These are phyloP conservation scores for Aspergillus japonicus DNA, from an alignment of 2,329 filamentous ascomycete genomes.

Conservation along the genomic window DNA sequence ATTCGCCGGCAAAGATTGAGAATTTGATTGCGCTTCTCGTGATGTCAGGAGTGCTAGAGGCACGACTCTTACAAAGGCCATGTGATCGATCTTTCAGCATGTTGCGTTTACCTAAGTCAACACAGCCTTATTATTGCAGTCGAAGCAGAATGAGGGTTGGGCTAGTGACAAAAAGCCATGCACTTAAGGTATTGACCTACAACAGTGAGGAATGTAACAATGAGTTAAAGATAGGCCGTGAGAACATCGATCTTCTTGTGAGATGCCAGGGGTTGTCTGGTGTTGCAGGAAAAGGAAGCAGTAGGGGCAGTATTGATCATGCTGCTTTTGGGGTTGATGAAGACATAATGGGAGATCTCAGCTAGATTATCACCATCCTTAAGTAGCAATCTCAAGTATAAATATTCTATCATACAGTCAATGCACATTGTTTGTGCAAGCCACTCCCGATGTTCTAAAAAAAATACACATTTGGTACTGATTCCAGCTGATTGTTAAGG, in stretches of 20 bases:
- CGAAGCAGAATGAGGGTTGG: conserved; percentile 41
- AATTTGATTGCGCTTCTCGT: conserved; percentile 48
- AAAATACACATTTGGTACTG: too few species aligned
- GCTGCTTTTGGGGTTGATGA: conserved; percentile 36
- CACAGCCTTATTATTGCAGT: conserved; percentile 34
- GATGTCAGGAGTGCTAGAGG: conserved; percentile 50
- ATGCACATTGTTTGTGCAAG: too few species aligned
- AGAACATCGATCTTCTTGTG: conserved; percentile 56
- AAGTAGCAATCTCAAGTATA: too few species aligned
- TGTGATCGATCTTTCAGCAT: conserved; percentile 44
- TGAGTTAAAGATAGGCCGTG: conserved; percentile 57
- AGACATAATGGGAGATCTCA: conserved; percentile 41
- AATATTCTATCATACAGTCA: too few species aligned
- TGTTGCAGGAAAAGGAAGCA: conserved; percentile 18
- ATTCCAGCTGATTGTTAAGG: too few species aligned
- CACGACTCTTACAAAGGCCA: conserved; percentile 48
- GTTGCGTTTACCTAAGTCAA: conserved; percentile 52
- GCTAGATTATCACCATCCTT: conserved; percentile 12
- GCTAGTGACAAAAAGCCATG: conserved; percentile 51
- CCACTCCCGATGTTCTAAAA: too few species aligned
- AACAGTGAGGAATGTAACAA: conserved; percentile 56
- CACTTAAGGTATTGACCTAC: conserved; percentile 51
- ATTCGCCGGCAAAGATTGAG: conserved; percentile 30
- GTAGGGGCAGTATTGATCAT: conserved; percentile 7
- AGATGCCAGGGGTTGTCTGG: conserved; percentile 44